These are phyloP conservation scores for Babesia sp. DNA, from an alignment of 169 alveolate species.

Conservation along the genomic window DNA sequence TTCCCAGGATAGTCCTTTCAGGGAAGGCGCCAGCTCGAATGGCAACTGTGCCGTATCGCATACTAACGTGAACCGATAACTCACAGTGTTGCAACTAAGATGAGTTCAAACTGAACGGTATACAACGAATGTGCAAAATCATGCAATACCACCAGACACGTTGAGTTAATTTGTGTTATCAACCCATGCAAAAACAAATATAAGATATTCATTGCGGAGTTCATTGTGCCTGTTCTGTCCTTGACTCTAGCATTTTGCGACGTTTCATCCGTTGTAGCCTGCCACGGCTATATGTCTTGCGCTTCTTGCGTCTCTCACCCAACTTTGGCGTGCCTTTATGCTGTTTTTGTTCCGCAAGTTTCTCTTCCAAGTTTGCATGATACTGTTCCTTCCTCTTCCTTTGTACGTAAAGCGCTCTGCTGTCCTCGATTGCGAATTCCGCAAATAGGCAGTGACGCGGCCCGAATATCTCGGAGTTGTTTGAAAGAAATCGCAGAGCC, in stretches of 20 bases:
- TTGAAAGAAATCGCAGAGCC: slow-evolving; percentile 49
- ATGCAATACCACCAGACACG: no score
- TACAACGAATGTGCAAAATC: no score
- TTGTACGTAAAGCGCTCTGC: slow-evolving; percentile 45
- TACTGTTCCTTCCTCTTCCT: slow-evolving; percentile 53
- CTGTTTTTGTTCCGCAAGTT: not conserved
- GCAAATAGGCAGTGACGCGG: slow-evolving; percentile 30
- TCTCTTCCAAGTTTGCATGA: slow-evolving; percentile 2
- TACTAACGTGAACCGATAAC: not conserved
- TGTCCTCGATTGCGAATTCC: slow-evolving; percentile 65
- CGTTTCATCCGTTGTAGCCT: slow-evolving; percentile 62
- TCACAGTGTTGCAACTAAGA: no score
- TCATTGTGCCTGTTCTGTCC: not conserved
- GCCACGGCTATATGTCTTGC: slow-evolving; percentile 61
- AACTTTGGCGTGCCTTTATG: not conserved
- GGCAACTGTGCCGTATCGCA: not conserved
- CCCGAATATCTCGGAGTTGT: slow-evolving; percentile 42
- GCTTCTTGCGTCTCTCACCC: slow-evolving; percentile 11
- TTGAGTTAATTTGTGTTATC: no score
- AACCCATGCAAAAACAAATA: no score
- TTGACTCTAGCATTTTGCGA: slow-evolving; percentile 12
- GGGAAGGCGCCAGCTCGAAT: no score
- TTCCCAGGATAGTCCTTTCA: slow-evolving; percentile 20
- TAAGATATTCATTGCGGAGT: not conserved
- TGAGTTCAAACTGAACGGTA: no score